Evolutionary conservation across 192 early-diverging fungal genomes (phyloP), one percentile per base, ranked within the genome.

Genomic region (Dissophora ornata): DNA sequence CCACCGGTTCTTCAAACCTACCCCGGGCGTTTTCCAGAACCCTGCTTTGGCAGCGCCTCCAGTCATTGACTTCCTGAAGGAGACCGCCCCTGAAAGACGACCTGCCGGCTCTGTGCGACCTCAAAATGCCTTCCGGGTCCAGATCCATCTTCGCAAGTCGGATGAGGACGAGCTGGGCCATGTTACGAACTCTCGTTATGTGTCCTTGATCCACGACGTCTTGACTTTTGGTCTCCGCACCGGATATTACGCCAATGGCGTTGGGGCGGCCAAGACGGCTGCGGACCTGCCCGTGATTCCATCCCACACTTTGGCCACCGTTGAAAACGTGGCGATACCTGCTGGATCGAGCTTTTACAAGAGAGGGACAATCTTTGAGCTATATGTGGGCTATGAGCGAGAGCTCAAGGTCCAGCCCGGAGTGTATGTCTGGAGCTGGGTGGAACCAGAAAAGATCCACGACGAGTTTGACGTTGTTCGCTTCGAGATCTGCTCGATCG

Each of bases 171-270:
- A 56, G 19, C 30, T 80, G 36, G 79, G 69, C 28, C 79, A 80
- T 57, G 68, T 80, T 9, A 80, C 79, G 42, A 80, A 80, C 44
- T 71, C 79, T 15, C 54, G 71, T 2, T 80, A 80, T 47, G 57
- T 57, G 1, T 41, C 57, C 2, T 63, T 73, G 22, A 62, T 71
- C 13, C 79, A 80, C 29, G 79, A 80, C 47, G 69, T 73, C 2
- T 41, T 80, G 54, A 71, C 79, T 2, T 71, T 58, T 52, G 79
- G 79, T 19, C 57, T 70, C 26, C 54, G 63, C 7, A 49, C 54
- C 4, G 79, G 79, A 51, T 77, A 77, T 38, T 77, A 77, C 33
- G 47, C 63, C n/a, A 77, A 67, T 50, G 73, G 73, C 3, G 28
- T 57, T 11, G 73, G 73, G 4, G 16, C 22, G 22, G 24, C 36